These are phyloP conservation scores for Aspergillus bombycis DNA, from an alignment of 2,329 filamentous ascomycete species.

Conservation along the genomic window DNA sequence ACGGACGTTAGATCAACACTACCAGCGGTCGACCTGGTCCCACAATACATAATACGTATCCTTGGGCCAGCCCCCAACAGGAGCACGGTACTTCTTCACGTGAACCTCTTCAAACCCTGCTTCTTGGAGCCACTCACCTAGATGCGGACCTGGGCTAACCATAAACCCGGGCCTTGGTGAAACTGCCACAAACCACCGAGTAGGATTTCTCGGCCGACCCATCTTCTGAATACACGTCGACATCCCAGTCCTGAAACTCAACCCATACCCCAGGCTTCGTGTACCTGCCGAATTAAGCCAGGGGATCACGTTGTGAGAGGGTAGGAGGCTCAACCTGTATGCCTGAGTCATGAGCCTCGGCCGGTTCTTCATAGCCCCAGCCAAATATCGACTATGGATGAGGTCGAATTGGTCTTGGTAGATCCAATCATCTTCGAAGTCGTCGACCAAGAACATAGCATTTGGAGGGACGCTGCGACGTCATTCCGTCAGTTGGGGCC, in stretches of 20 bases:
- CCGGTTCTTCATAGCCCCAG: not conserved
- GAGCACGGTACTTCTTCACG: not conserved
- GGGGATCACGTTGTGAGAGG: not conserved
- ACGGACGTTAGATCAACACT: not conserved
- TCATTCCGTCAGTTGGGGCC: not conserved
- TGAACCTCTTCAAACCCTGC: not conserved
- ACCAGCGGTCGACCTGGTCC: no score
- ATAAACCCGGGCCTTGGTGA: not conserved
- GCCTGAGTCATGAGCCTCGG: not conserved
- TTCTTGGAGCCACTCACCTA: not conserved
- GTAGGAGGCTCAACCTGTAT: not conserved
- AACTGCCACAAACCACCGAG: not conserved
- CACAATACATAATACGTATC: slow-evolving; percentile 2
- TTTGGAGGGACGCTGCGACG: not conserved
- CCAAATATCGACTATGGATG: not conserved
- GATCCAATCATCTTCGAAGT: not conserved
- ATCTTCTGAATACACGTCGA: not conserved
- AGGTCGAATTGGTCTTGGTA: not conserved
- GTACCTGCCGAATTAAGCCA: not conserved
- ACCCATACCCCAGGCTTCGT: not conserved
- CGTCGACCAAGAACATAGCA: not conserved
- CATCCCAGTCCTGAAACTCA: slow-evolving; percentile 1
- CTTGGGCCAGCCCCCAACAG: not conserved
- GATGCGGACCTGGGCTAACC: not conserved
- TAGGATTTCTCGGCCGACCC: not conserved